These are phyloP conservation scores for Excoecaria agallocha DNA, from an alignment of 345 rosid genomes.

Conservation along the genomic window DNA sequence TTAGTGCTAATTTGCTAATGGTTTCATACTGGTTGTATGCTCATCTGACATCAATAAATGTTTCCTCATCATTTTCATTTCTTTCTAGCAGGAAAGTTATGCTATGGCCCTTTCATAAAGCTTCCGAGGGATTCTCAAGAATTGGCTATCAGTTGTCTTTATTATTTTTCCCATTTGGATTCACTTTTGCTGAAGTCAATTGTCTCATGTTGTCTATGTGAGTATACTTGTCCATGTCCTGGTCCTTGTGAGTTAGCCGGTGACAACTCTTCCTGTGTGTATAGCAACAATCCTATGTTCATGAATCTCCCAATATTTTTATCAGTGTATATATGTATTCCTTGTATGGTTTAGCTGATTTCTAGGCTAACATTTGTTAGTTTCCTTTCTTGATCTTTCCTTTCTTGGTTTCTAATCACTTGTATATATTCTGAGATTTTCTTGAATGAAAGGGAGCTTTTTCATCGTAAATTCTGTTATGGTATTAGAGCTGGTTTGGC, in stretches of 20 bases:
- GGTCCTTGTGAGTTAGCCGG: neutral
- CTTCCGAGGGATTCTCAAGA: conserved; percentile 69
- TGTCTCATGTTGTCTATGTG: conserved; percentile 67
- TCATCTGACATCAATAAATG: neutral
- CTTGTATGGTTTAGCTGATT: too few relatives aligned
- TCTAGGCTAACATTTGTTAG: too few relatives aligned
- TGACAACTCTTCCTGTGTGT: neutral
- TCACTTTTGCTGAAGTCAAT: conserved; percentile 52
- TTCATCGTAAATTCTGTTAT: too few relatives aligned
- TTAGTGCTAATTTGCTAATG: conserved; percentile 19
- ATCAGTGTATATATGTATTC: too few relatives aligned
- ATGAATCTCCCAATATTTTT: neutral
- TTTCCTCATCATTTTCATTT: conserved; percentile 9
- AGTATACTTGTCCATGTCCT: conserved; percentile 23
- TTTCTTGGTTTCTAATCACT: too few relatives aligned
- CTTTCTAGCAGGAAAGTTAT: conserved; percentile 44
- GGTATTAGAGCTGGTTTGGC: too few relatives aligned
- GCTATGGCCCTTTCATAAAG: conserved; percentile 66
- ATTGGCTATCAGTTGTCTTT: conserved; percentile 57
- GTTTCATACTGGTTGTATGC: conserved; percentile 11
- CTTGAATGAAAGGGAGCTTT: too few relatives aligned
- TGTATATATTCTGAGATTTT: too few relatives aligned
- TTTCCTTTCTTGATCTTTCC: too few relatives aligned
- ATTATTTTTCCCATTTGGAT: conserved; percentile 58
- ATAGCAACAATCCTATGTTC: neutral